Percentiles rank a stretch among this genome's conserved stretches.
phyloP scores from a whole-genome alignment of 176 grass and related monocot genomes.

The Typha latifolia region DNA sequence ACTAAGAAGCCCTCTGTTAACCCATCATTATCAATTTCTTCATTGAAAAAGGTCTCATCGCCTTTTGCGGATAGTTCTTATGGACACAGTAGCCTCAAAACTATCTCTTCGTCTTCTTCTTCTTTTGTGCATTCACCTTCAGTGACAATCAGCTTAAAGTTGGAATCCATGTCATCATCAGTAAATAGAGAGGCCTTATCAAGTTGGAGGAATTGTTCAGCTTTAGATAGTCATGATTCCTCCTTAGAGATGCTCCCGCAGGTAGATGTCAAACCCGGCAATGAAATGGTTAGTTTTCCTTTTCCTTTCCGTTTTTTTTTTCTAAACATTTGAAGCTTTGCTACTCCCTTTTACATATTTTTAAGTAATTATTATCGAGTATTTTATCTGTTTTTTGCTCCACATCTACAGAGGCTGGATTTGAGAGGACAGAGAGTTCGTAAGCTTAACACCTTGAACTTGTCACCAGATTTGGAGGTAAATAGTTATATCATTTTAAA shows the following conservation, averaged over 20 bases:
- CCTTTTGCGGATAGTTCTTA: slow-evolving; percentile 31
- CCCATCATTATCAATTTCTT: slow-evolving; percentile 28
- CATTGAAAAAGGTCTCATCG: slow-evolving; percentile 43
- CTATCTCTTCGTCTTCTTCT: slow-evolving; percentile 25
- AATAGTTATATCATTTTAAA: slow-evolving; percentile 4
- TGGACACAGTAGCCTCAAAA: slow-evolving; percentile 40
- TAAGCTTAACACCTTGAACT: slow-evolving; percentile 61
- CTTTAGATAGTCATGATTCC: slow-evolving; percentile 52
- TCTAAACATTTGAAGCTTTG: slow-evolving; percentile 10
- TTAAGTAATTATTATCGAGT: not conserved
- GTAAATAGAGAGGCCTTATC: slow-evolving; percentile 34
- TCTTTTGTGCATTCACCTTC: slow-evolving; percentile 43
- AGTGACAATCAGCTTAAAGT: slow-evolving; percentile 41
- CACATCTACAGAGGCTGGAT: slow-evolving; percentile 60
- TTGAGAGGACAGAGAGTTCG: slow-evolving; percentile 78
- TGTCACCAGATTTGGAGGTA: slow-evolving; percentile 78
- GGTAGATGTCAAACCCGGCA: slow-evolving; percentile 80
- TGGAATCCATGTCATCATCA: slow-evolving; percentile 33
- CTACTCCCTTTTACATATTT: slow-evolving; percentile 4
- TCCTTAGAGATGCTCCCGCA: slow-evolving; percentile 85
- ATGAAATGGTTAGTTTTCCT: slow-evolving; percentile 59
- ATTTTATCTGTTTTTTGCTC: slow-evolving; percentile 1
- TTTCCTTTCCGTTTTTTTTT: slow-evolving; percentile 7
- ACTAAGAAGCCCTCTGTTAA: slow-evolving; percentile 34
- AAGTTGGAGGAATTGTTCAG: slow-evolving; percentile 47